These are phyloP conservation scores for Backusella macrospora DNA, from an alignment of 192 early-diverging fungal genomes.

Conservation along the genomic window DNA sequence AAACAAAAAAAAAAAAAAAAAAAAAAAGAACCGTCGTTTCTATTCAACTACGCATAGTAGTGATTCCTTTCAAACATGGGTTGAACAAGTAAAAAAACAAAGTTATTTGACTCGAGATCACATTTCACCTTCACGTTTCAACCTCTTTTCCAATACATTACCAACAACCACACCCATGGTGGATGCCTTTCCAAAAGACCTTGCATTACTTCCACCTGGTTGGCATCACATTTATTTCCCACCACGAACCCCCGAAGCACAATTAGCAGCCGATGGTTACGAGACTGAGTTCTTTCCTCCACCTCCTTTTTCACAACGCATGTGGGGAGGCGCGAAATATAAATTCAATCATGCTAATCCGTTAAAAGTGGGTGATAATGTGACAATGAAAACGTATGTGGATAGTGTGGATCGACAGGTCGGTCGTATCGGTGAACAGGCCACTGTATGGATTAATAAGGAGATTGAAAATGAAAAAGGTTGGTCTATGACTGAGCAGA, in stretches of 20 bases:
- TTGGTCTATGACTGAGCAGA: conserved; percentile 61
- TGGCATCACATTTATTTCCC: conserved; percentile 85
- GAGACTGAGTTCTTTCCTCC: conserved; percentile 78
- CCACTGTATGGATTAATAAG: conserved; percentile 73
- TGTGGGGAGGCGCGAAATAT: conserved; percentile 88
- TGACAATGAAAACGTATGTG: conserved; percentile 60
- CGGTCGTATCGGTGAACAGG: conserved; percentile 54
- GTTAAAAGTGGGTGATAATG: conserved; percentile 65
- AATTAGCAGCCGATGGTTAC: conserved; percentile 84
- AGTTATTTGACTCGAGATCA: conserved; percentile 16
- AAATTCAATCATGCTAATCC: conserved; percentile 60
- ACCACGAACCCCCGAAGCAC: conserved; percentile 61
- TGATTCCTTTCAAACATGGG: neutral
- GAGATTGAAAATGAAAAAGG: conserved; percentile 65
- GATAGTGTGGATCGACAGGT: conserved; percentile 59
- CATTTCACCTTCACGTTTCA: conserved; percentile 32
- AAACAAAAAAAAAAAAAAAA: no score
- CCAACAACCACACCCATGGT: conserved; percentile 16
- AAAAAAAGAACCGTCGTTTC: neutral
- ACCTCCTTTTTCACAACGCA: conserved; percentile 69
- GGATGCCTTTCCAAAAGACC: conserved; percentile 37
- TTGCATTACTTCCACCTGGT: conserved; percentile 62
- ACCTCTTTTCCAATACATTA: conserved; percentile 43
- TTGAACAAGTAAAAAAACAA: neutral
- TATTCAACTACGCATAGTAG: neutral